Percentiles rank a stretch among this genome's conserved stretches.
Evolutionary conservation across 192 early-diverging fungal genomes (phyloP).

Genomic region (Coemansia sp.): DNA sequence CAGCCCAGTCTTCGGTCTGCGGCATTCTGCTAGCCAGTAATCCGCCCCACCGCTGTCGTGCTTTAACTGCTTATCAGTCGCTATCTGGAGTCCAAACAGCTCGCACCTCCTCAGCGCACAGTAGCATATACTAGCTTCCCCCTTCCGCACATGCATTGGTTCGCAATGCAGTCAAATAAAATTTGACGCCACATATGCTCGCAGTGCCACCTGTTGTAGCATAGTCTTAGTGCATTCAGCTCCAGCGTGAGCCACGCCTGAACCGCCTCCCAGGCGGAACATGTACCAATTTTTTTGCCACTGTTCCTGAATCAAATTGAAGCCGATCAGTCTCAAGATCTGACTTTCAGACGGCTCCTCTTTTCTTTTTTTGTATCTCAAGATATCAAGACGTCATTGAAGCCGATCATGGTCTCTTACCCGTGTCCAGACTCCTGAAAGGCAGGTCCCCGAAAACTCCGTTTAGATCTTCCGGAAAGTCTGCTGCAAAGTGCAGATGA

Average conservation of each 20-base stretch:
- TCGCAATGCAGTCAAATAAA: conserved; percentile 10
- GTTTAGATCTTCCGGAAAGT: conserved; percentile 11
- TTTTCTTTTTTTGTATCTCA: background rate
- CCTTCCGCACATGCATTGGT: background rate
- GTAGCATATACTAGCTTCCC: conserved; percentile 2
- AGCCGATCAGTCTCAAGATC: no score
- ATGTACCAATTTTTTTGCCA: background rate
- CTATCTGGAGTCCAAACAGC: background rate
- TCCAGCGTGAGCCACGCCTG: conserved; percentile 1
- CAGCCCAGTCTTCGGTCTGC: background rate
- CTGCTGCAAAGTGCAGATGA: conserved; percentile 8
- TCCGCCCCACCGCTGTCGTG: background rate
- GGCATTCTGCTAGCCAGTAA: conserved; percentile 13
- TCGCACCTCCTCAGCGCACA: conserved; percentile 9
- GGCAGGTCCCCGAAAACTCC: conserved; percentile 8
- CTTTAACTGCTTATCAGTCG: conserved; percentile 20
- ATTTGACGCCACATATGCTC: conserved; percentile 10
- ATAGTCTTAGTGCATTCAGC: conserved; percentile 6
- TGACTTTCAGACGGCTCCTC: background rate
- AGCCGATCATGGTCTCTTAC: background rate
- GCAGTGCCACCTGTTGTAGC: conserved; percentile 13
- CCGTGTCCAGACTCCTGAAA: background rate
- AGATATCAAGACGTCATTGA: no score
- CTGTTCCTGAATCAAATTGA: background rate
- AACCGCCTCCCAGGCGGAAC: background rate